phyloP scores from a whole-genome alignment of 495 filamentous ascomycete species.

The Daldinia caldariorum region DNA sequence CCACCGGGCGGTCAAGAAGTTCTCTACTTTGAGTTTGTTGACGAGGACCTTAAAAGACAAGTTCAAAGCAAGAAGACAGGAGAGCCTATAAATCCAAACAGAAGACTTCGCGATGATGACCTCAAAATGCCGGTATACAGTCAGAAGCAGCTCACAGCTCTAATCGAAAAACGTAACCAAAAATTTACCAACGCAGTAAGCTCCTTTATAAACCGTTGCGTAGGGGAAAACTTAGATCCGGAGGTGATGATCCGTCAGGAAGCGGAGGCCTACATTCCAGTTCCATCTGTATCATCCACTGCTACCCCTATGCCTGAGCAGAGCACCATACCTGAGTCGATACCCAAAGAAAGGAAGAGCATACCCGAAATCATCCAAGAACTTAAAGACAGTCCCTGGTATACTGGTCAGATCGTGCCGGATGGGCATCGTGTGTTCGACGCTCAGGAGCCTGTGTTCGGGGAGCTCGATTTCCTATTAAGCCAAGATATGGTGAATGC shows the following conservation, averaged over 20 bases:
- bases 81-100: conserved; percentile 70
- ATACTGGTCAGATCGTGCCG: conserved; percentile 91
- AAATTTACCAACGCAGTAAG: conserved; percentile 86
- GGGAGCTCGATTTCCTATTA: conserved; percentile 84
- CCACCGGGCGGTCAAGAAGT: conserved; percentile 66
- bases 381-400: conserved; percentile 84
- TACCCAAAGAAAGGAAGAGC: conserved; percentile 83
- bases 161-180: conserved; percentile 90
- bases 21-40: conserved; percentile 89
- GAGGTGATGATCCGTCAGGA: conserved; percentile 68
- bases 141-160: conserved; percentile 86
- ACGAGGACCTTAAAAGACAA: conserved; percentile 88
- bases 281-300: conserved; percentile 42
- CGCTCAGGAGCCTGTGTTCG: conserved; percentile 82
- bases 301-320: conserved; percentile 46
- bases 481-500: conserved; percentile 94
- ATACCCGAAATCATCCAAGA: conserved; percentile 88
- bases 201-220: conserved; percentile 78
- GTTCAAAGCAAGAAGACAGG: conserved; percentile 75
- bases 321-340: conserved; percentile 66
- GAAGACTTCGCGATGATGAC: conserved; percentile 76
- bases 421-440: conserved; percentile 95
- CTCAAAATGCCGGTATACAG: conserved; percentile 94
- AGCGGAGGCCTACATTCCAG: conserved; percentile 61
- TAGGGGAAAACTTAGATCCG: conserved; percentile 71